Percentiles rank a stretch among this genome's conserved stretches.
Conservation (phyloP, 2,329 filamentous ascomycete genomes). For the Anisogramma anomala region DNA sequence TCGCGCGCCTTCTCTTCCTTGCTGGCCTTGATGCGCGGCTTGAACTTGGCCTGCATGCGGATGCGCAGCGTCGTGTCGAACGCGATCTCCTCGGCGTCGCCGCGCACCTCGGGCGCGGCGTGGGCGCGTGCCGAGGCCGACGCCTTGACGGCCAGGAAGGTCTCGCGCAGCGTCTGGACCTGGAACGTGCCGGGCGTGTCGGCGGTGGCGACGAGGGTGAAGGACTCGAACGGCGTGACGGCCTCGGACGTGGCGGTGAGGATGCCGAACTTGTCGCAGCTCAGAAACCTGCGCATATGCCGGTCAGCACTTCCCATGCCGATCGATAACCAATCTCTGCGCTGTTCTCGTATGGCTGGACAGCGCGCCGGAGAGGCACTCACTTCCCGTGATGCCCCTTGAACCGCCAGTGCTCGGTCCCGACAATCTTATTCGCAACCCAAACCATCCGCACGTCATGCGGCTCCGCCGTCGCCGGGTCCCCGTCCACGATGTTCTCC, state of each 20-base stretch:
- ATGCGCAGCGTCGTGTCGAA: constrained; percentile 66
- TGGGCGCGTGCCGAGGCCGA: constrained; percentile 36
- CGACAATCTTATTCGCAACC: constrained; percentile 74
- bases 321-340: too few species aligned
- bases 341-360: too few species aligned
- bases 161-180: constrained; percentile 61
- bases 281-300: constrained; percentile 55
- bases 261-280: constrained; percentile 72
- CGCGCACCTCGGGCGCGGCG: constrained; percentile 54
- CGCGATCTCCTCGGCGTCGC: constrained; percentile 56
- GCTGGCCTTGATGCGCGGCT: constrained; percentile 64
- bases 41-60: constrained; percentile 92
- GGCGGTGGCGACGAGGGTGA: constrained; percentile 51
- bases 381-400: constrained; percentile 84
- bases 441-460: constrained; percentile 95
- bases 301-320: background rate
- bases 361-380: too few species aligned
- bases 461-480: constrained; percentile 77
- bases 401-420: constrained; percentile 71
- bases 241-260: constrained; percentile 69
- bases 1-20: constrained; percentile 76
- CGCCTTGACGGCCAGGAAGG: constrained; percentile 54
- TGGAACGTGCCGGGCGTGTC: constrained; percentile 62
- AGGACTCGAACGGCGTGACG: constrained; percentile 73
- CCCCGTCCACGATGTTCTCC: constrained; percentile 79